These are phyloP conservation scores for Diaporthe vexans DNA, from an alignment of 2,329 filamentous ascomycete species.

Conservation along the genomic window DNA sequence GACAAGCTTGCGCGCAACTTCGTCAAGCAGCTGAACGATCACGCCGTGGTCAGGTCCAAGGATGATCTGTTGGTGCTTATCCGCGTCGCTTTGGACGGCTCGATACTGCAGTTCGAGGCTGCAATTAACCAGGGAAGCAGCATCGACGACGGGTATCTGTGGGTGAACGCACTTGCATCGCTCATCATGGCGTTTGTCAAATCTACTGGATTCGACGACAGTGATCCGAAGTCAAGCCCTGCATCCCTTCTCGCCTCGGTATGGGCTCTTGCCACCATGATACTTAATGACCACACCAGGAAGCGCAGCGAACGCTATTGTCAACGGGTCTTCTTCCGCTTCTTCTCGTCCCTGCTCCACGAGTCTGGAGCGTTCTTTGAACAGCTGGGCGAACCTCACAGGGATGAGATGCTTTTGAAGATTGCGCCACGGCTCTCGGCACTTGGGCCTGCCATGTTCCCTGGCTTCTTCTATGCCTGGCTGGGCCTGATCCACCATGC, in stretches of 20 bases:
- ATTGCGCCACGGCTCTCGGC: conserved; percentile 80
- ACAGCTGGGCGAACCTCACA: conserved; percentile 72
- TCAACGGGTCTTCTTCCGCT: conserved; percentile 91
- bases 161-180: conserved; percentile 86
- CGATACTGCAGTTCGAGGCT: conserved; percentile 83
- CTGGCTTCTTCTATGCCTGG: conserved; percentile 90
- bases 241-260: conserved; percentile 82
- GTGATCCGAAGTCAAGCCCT: conserved; percentile 72
- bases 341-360: conserved; percentile 87
- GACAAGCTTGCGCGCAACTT: conserved; percentile 82
- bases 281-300: conserved; percentile 88
- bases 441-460: conserved; percentile 82
- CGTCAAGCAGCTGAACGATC: conserved; percentile 84
- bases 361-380: conserved; percentile 75
- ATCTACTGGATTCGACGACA: conserved; percentile 74
- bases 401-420: conserved; percentile 77
- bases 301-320: conserved; percentile 78
- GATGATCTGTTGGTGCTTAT: conserved; percentile 87
- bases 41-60: conserved; percentile 78
- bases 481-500: conserved; percentile 85
- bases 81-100: conserved; percentile 83
- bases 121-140: conserved; percentile 73
- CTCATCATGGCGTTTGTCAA: conserved; percentile 83
- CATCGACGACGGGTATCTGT: conserved; percentile 67
- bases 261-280: conserved; percentile 81